These are phyloP conservation scores for Limonium bicolor DNA, from an alignment of 148 eudicot genomes.

Conservation along the genomic window DNA sequence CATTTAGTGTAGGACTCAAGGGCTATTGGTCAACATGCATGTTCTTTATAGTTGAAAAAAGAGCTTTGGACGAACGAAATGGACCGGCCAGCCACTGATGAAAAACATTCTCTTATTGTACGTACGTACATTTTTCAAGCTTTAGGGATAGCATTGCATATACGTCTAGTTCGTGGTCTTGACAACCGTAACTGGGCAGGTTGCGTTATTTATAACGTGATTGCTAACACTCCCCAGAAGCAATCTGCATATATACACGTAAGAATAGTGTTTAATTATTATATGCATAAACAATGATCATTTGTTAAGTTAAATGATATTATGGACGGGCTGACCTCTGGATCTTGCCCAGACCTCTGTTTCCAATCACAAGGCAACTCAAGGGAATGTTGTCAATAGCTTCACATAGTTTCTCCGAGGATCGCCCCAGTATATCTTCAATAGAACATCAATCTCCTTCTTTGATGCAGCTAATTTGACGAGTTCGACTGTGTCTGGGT, in stretches of 20 bases:
- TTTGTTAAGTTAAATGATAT: too few relatives aligned
- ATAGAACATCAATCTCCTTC: slow-evolving; percentile 38
- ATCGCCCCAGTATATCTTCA: slow-evolving; percentile 97
- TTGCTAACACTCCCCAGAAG: slow-evolving; percentile 93
- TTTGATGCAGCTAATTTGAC: slow-evolving; percentile 29
- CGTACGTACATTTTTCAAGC: too few relatives aligned
- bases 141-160: too few relatives aligned
- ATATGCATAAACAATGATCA: too few relatives aligned
- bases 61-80: too few relatives aligned
- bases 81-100: too few relatives aligned
- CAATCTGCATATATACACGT: slow-evolving; percentile 51
- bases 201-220: slow-evolving; percentile 54
- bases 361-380: slow-evolving; percentile 59
- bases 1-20: too few relatives aligned
- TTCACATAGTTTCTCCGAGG: slow-evolving; percentile 79
- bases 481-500: slow-evolving; percentile 42
- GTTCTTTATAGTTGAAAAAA: too few relatives aligned
- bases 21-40: too few relatives aligned
- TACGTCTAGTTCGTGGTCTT: too few relatives aligned
- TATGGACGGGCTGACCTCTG: slow-evolving; percentile 67
- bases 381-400: slow-evolving; percentile 60
- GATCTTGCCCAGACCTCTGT: slow-evolving; percentile 73
- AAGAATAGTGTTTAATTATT: too few relatives aligned
- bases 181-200: slow-evolving; percentile 89
- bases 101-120: too few relatives aligned